Percentiles rank a stretch among this genome's conserved stretches.
phyloP scores from a whole-genome alignment of 108 stramenopile species.

The Poteriospumella lacustris region DNA sequence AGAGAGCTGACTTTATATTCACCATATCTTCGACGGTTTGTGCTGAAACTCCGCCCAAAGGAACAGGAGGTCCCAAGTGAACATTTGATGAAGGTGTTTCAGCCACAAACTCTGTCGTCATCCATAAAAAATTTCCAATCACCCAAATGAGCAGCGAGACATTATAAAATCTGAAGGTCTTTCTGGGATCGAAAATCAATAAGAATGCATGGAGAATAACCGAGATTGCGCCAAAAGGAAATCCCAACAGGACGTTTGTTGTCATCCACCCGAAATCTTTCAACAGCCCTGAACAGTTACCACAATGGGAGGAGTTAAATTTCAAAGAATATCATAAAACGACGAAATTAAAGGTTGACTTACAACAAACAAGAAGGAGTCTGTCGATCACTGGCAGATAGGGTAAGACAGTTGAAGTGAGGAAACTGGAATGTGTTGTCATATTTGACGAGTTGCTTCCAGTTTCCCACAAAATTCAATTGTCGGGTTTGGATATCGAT shows the following conservation, averaged over 20 bases:
- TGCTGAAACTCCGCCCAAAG: conserved; percentile 18
- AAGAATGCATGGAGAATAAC: conserved; percentile 12
- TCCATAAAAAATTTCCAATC: conserved; percentile 27
- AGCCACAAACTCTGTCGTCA: conserved; percentile 14
- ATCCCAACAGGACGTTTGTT: conserved; percentile 19
- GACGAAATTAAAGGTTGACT: no score
- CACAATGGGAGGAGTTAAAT: no score
- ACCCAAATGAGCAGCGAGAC: conserved; percentile 14
- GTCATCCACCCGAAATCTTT: conserved; percentile 33
- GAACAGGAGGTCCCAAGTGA: conserved; percentile 24
- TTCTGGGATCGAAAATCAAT: conserved; percentile 16
- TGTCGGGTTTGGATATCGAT: no score
- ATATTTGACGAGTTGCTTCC: no score
- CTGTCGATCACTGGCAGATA: no score
- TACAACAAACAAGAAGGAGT: no score
- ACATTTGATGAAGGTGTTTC: conserved; percentile 1
- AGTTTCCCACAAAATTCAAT: no score
- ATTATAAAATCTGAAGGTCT: conserved; percentile 10
- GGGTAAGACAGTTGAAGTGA: no score
- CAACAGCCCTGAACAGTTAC: conserved; percentile 11
- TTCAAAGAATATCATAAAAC: no score
- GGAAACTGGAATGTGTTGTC: no score
- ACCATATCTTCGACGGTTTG: not conserved
- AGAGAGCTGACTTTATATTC: not conserved
- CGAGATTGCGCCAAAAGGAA: conserved; percentile 7